Evolutionary conservation across 2,329 filamentous ascomycete species (phyloP).

Genomic region (Moelleriella libera): DNA sequence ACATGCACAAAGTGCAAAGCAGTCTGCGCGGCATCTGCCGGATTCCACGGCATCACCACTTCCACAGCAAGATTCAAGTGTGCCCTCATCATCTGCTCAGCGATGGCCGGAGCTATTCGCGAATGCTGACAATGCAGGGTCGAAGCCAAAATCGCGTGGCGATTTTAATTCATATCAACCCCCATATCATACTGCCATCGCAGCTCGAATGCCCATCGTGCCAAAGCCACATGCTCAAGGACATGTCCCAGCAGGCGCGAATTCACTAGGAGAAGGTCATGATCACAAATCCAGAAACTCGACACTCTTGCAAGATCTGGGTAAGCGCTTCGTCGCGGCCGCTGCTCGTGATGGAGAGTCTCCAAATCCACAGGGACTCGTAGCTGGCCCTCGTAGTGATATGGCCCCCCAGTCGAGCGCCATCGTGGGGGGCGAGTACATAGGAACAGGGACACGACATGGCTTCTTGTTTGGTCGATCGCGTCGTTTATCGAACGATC

Average conservation of each 20-base stretch:
- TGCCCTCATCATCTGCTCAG: slow-evolving; percentile 36
- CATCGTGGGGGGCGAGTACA: background rate
- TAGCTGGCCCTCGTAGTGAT: background rate
- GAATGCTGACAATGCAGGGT: slow-evolving; percentile 4
- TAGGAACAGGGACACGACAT: background rate
- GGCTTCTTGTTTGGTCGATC: background rate
- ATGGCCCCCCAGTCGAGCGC: background rate
- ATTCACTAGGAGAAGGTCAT: slow-evolving; percentile 20
- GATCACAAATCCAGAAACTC: slow-evolving; percentile 23
- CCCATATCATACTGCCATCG: slow-evolving; percentile 7
- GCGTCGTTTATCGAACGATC: slow-evolving; percentile 31
- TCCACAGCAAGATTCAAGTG: slow-evolving; percentile 12
- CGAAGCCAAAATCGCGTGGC: slow-evolving; percentile 2
- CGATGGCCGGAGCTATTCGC: slow-evolving; percentile 34
- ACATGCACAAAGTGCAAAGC: slow-evolving; percentile 17
- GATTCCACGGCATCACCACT: background rate
- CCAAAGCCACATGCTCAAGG: slow-evolving; percentile 26
- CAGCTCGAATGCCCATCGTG: slow-evolving; percentile 14
- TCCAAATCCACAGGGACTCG: slow-evolving; percentile 1
- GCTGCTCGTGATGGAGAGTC: slow-evolving; percentile 17
- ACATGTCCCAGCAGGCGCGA: slow-evolving; percentile 20
- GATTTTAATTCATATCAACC: slow-evolving; percentile 6
- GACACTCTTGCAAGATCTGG: slow-evolving; percentile 37
- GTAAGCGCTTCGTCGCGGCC: slow-evolving; percentile 24
- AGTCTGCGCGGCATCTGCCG: slow-evolving; percentile 6